Evolutionary conservation across 2,329 filamentous ascomycete species (phyloP), one percentile per base, ranked within the genome.

Genomic region (Pseudogymnoascus verrucosus): DNA sequence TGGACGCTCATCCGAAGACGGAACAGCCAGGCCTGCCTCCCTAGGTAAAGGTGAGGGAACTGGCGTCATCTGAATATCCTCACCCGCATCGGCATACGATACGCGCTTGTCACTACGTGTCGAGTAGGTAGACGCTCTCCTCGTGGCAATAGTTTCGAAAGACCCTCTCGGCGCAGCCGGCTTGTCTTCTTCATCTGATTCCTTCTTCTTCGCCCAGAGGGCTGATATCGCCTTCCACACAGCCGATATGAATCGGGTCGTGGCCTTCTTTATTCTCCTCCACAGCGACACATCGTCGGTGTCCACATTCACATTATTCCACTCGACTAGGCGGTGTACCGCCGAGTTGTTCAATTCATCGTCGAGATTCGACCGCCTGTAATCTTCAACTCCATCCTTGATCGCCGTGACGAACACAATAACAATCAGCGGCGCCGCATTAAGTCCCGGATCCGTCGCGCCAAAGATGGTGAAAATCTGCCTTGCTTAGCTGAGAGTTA

Each of bases 341-440:
- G 93, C 90, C 1, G 95, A 95, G 73, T 99, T 98, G 77, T 99
- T 99, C 66, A 99, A 82, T 71, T 96, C 90, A 68, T 88, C 96
- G 74, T 99, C 95, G 44, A 96, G 86, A 40, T 92, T 81, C 0
- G 93, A 98, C 76, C 95, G 84, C 70, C 95, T 85, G 80, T 91
- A 98, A 77, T 99, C 95, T 77, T 99, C 95, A 67, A 98, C 88
- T n/a, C 87, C 95, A 74, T 99, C 95, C 76, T 98, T 99, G 75
- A 97, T 84, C 28, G 91, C 88, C 1, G 95, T 99, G 62, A 97
- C 84, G 66, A 84, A 78, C 62, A 99, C 82, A 76, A 99, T 99
- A 71, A 96, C 88, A 69, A 99, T 97, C 68, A 99, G 80, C 62
- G 95, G 95, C 21, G 95, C 91, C 4, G 93, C 87, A 72, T 92